These are phyloP conservation scores for Fusarium burgessii DNA, from an alignment of 2,329 filamentous ascomycete genomes.

Conservation along the genomic window DNA sequence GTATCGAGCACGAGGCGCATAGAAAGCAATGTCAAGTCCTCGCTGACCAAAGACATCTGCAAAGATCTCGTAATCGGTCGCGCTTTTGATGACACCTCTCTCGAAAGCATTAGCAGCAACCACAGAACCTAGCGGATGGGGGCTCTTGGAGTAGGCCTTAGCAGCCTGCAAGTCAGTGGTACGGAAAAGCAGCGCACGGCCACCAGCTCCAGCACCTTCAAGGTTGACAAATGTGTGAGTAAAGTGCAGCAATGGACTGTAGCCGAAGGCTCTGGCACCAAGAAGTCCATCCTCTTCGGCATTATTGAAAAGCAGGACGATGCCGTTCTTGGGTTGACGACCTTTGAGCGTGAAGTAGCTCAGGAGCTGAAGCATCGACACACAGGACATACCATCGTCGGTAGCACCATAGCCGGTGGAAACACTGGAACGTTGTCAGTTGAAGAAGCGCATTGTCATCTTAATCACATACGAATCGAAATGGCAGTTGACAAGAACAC, in stretches of 20 bases:
- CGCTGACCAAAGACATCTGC: conserved; percentile 81
- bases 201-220: conserved; percentile 93
- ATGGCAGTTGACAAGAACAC: conserved; percentile 93
- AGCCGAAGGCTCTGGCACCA: conserved; percentile 85
- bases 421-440: conserved; percentile 67
- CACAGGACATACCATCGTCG: conserved; percentile 90
- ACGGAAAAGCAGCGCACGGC: conserved; percentile 87
- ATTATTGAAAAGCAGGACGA: conserved; percentile 92
- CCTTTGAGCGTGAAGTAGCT: conserved; percentile 82
- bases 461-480: conserved; percentile 75
- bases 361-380: conserved; percentile 87
- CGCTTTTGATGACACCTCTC: conserved; percentile 80
- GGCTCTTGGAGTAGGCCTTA: conserved; percentile 76
- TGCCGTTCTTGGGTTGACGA: conserved; percentile 80
- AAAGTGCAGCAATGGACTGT: conserved; percentile 83
- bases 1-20: conserved; percentile 85
- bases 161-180: conserved; percentile 90
- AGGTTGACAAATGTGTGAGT: conserved; percentile 93
- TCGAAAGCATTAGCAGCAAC: conserved; percentile 88
- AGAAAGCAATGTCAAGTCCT: conserved; percentile 93
- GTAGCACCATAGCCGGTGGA: conserved; percentile 93
- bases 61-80: conserved; percentile 92
- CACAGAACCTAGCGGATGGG: conserved; percentile 85
- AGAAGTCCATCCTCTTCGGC: conserved; percentile 94
- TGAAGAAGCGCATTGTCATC: background rate